A percentile compares a stretch with the other conserved stretches of the same genome.
Conservation (phyloP, 768 basidiomycete species). For the Phaeolepiota aurea region DNA sequence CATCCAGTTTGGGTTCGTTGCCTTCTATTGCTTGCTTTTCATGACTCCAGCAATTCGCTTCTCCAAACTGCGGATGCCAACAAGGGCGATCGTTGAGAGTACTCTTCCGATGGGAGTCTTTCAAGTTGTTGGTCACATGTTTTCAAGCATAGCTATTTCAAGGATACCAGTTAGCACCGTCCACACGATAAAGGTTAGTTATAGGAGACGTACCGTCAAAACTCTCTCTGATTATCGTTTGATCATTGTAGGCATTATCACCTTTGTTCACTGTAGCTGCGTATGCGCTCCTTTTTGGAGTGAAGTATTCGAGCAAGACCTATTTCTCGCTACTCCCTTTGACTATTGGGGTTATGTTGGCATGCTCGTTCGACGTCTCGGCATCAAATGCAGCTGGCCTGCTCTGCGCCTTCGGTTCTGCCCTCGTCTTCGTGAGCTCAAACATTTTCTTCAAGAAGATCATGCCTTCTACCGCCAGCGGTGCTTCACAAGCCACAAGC, state of each 20-base stretch:
- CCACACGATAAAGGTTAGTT: slow-evolving; percentile 92
- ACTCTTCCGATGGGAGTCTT: slow-evolving; percentile 96
- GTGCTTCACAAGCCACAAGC: slow-evolving; percentile 26
- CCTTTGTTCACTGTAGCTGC: slow-evolving; percentile 96
- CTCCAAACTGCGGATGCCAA: slow-evolving; percentile 63
- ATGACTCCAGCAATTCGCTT: slow-evolving; percentile 71
- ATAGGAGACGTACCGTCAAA: neutral
- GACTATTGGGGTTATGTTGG: slow-evolving; percentile 95
- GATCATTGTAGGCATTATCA: slow-evolving; percentile 87
- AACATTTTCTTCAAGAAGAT: slow-evolving; percentile 99
- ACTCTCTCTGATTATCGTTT: neutral
- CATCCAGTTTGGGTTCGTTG: slow-evolving; percentile 94
- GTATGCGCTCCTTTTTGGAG: slow-evolving; percentile 88
- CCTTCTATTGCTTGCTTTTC: slow-evolving; percentile 75
- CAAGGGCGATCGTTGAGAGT: slow-evolving; percentile 58
- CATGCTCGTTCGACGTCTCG: slow-evolving; percentile 88
- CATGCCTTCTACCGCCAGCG: slow-evolving; percentile 60
- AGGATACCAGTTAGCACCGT: slow-evolving; percentile 95
- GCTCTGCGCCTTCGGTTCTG: slow-evolving; percentile 95
- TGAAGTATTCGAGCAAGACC: slow-evolving; percentile 86
- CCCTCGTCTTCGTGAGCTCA: slow-evolving; percentile 92
- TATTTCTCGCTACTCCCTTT: slow-evolving; percentile 93
- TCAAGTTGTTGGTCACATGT: slow-evolving; percentile 97
- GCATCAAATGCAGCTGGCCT: slow-evolving; percentile 80
- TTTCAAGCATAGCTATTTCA: slow-evolving; percentile 95